Conservation (phyloP, 139 green algal genomes). For the Picochlorum sp. region DNA sequence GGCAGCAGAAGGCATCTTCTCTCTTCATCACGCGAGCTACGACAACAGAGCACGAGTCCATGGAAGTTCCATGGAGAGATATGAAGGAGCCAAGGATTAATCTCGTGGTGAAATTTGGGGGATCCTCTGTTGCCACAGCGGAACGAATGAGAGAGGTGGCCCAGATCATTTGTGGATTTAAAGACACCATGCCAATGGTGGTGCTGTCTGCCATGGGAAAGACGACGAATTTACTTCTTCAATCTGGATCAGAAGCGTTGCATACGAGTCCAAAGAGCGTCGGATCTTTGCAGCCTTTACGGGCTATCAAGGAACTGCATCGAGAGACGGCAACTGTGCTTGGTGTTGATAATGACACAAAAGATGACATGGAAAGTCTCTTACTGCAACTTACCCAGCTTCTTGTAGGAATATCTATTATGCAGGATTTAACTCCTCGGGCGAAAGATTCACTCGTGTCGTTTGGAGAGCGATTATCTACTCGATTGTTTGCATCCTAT, state of each 20-base stretch:
- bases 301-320: conserved; percentile 66
- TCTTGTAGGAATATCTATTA: conserved; percentile 81
- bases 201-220: conserved; percentile 98
- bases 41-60: not conserved
- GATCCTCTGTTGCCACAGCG: conserved; percentile 82
- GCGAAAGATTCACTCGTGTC: conserved; percentile 90
- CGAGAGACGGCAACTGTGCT: conserved; percentile 53
- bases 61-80: not conserved
- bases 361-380: conserved; percentile 59
- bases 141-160: conserved; percentile 90
- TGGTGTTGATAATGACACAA: conserved; percentile 38
- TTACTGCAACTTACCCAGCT: conserved; percentile 79
- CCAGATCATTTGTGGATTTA: conserved; percentile 84
- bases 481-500: conserved; percentile 86
- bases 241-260: conserved; percentile 74
- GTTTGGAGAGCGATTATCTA: conserved; percentile 95
- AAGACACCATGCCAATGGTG: conserved; percentile 73
- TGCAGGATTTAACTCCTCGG: conserved; percentile 85
- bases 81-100: not conserved
- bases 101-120: conserved; percentile 95
- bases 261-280: conserved; percentile 38
- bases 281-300: conserved; percentile 42
- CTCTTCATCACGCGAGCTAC: not conserved
- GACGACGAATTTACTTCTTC: conserved; percentile 94
- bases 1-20: not conserved